Base-by-base conservation (phyloP, 2,329 filamentous ascomycete genomes). In the Aspergillus brasiliensis region DNA sequence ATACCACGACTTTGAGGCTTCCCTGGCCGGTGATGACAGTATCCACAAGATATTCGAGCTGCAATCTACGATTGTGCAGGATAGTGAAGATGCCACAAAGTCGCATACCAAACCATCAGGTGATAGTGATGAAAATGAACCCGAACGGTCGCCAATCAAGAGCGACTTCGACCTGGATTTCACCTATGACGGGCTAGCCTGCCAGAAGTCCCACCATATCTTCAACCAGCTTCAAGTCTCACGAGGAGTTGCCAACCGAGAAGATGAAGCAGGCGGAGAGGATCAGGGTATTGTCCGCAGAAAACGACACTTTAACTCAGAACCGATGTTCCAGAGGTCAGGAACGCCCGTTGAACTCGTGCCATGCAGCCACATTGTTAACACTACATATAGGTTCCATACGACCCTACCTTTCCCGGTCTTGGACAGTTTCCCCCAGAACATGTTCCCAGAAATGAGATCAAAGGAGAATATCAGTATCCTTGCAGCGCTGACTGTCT, bases 401-500 rank as follows among this genome's bases (percentile, higher is more conserved):
- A 72, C 73, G 31, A 65, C 72, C 19, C 81, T 94, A 7, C 79
- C 84, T 1, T 95, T 92, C 70, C 92, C 94, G 1, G 71, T 93
- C 27, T 83, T 96, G 34, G 88, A 95, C 71, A 96, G 92, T 73
- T 97, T 91, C 71, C 95, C 95, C 0, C 79, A 65, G n/a, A 67
- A 80, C 28, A 89, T 97, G 56, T 92, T 93, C 74, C 73, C 82
- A 17, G 77, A 81, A 54, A 73, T 53, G 23, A 68, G 82, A 59
- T 60, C 70, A 72, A 59, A 63, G 73, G 70, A 65, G 59, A 88
- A 60, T 80, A 81, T 64, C 67, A 83, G 63, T 64, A 78, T 75
- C 58, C 78, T 69, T 74, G 66, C 86, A 47, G 82, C 87, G 2
- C 78, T 98, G 51, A 89, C 89, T 2, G 92, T 91, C 0, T 91